A percentile compares a stretch with the other conserved stretches of the same genome.
phyloP scores from a whole-genome alignment of 2,329 filamentous ascomycete species.

The Thermothelomyces thermophilus region DNA sequence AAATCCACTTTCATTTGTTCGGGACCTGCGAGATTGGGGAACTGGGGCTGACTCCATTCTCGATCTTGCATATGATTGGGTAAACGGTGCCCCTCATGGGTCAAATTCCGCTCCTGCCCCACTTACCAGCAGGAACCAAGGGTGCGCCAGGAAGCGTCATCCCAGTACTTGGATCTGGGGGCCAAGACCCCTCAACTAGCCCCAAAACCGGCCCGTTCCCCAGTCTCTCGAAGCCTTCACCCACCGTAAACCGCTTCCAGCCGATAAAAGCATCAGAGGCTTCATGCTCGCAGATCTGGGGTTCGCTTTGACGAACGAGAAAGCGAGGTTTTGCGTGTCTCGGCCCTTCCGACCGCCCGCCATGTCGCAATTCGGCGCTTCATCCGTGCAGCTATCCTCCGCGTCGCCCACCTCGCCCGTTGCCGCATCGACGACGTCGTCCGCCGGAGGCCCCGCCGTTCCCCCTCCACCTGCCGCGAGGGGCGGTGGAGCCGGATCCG shows the following conservation, averaged over 20 bases:
- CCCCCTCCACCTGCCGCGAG: constrained; percentile 13
- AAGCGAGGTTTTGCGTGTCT: constrained; percentile 2
- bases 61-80: constrained; percentile 5
- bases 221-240: constrained; percentile 24
- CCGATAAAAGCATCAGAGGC: constrained; percentile 8
- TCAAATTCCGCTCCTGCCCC: neutral
- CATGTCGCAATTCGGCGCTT: constrained; percentile 25
- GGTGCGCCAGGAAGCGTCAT: constrained; percentile 9
- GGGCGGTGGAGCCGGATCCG: constrained; percentile 14
- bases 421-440: constrained; percentile 18
- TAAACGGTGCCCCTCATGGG: neutral
- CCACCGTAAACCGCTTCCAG: constrained; percentile 30
- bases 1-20: constrained; percentile 7
- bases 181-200: constrained; percentile 17
- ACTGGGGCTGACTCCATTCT: neutral
- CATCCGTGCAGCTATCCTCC: constrained; percentile 20
- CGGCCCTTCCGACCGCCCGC: constrained; percentile 8
- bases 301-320: neutral
- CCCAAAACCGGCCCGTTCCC: constrained; percentile 20
- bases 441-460: constrained; percentile 16
- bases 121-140: neutral
- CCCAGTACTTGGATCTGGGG: constrained; percentile 8
- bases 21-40: constrained; percentile 7
- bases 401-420: constrained; percentile 23
- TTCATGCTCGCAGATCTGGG: constrained; percentile 3